Evolutionary conservation across 495 filamentous ascomycete species (phyloP), one percentile per base, ranked within the genome.

Genomic region (Xylaria sp.): DNA sequence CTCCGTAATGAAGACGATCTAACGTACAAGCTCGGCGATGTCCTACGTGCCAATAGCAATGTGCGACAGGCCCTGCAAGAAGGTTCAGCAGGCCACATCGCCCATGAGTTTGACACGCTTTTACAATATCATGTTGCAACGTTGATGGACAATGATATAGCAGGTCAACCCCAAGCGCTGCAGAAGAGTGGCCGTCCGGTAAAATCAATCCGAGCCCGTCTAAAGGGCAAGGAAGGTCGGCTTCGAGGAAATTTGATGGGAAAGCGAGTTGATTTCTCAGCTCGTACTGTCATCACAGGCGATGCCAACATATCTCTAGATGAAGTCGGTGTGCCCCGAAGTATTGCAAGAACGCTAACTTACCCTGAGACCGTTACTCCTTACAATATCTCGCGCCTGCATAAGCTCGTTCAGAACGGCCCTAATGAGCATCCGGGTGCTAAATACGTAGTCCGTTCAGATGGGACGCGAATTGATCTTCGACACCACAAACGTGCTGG

Each of bases 101-200:
- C 92, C 40, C 89, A 88, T 37, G 96, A 99, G 73, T 98, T 97
- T 67, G 93, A 97, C 80, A 88, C 89, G 67, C 83, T 99, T 9
- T 83, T 99, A n/a, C 96, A 99, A 74, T 99, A 96, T 79, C 96
- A 99, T 76, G 95, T 98, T 55, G 96, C 96, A 11, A 99, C 96
- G 8, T 95, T 97, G 82, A 99, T 99, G 96, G 96, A 98, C 77
- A 99, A 99, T 75, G 94, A 98, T 77, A 97, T 97, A 80, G 96
- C 97, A 67, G 95, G 95, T 58, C 92, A 96, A 72, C 96, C 96
- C 0, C 95, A 97, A 79, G 97, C 96, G 5, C 84, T 98, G 79
- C 97, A 98, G 77, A 99, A 99, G 82, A 95, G 93, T 48, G 97
- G 97, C 48, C 87, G 96, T 72, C 95, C 96, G 0, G 92, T 99